Evolutionary conservation across 345 rosid genomes (phyloP), one percentile per base, ranked within the genome.

Genomic region (Laguncularia racemosa): DNA sequence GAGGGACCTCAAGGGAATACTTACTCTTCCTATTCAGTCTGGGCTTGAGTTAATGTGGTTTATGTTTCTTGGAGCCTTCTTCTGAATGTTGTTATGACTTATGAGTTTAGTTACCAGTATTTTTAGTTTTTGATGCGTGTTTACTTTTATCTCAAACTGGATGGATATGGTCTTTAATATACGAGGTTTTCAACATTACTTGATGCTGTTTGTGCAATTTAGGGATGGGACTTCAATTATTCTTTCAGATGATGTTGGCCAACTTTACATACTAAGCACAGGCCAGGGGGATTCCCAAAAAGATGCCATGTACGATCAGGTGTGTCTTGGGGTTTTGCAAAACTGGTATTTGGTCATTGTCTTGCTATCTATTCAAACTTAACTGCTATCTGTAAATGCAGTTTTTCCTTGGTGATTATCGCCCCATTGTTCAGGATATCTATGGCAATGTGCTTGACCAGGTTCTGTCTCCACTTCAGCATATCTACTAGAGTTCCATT

Each of bases 231-330:
- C 99, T 3, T 90, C 96, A 53, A 80, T 95, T 61, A 81, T 88
- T 74, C 99, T 95, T 69, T 95, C 99, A 50, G 99, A 95, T 73
- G 97, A 95, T 78, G 99, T 90, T 68, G 99, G 99, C 56, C 99
- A 95, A 66, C 71, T 90, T 56, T 85, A 95, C 64, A 65, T 85
- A 65, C 70, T 95, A 70, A 85, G 74, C 79, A 95, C 99, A 38
- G 99, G 97, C 72, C 95, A 95, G 78, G 99, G 99, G 46, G 97
- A 95, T 69, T 88, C 96, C 28, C 96, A 90, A 71, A 79, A 71
- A 65, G 95, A 89, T 61, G 95, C 99, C 56, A 84, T 90, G 75
- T 90, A 95, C 66, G 96, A 95, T 67, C 99, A 95, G 97, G 99
- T 95, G 72, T 20, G 61, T 63, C 58, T 56, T 68, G 56, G 33